Conservation (phyloP, 2,329 filamentous ascomycete genomes). For the Exophiala dermatitidis region DNA sequence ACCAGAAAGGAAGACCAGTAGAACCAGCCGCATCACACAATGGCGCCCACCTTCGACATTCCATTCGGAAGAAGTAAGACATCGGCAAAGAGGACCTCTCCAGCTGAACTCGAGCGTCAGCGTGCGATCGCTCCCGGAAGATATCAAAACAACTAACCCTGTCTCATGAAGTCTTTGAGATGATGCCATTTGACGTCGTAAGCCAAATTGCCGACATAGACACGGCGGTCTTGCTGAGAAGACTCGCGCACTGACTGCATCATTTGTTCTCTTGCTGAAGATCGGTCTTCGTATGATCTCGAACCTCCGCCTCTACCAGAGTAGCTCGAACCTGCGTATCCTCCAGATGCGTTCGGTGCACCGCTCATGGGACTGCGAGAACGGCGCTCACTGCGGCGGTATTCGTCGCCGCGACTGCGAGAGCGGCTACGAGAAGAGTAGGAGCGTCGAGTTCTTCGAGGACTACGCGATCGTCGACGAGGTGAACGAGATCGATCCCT, state of each 20-base stretch:
- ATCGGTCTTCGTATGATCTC: constrained; percentile 77
- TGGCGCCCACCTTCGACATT: constrained; percentile 99
- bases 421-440: constrained; percentile 75
- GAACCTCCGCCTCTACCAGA: constrained; percentile 53
- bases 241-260: constrained; percentile 90
- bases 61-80: constrained; percentile 99
- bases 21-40: constrained; percentile 82
- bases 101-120: constrained; percentile 57
- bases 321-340: constrained; percentile 56
- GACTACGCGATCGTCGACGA: constrained; percentile 71
- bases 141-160: constrained; percentile 54
- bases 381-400: constrained; percentile 65
- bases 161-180: constrained; percentile 99
- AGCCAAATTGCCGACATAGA: constrained; percentile 97
- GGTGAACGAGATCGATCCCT: constrained; percentile 67
- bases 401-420: constrained; percentile 65
- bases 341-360: constrained; percentile 59
- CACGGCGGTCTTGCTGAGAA: constrained; percentile 96
- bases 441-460: constrained; percentile 66
- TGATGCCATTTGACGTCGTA: constrained; percentile 99
- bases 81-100: constrained; percentile 99
- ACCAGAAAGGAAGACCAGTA: constrained; percentile 53
- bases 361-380: constrained; percentile 80
- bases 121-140: constrained; percentile 15
- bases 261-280: constrained; percentile 83